Evolutionary conservation across 768 basidiomycete genomes (phyloP), one percentile per base, ranked within the genome.

Genomic region (Amanita rubescens): DNA sequence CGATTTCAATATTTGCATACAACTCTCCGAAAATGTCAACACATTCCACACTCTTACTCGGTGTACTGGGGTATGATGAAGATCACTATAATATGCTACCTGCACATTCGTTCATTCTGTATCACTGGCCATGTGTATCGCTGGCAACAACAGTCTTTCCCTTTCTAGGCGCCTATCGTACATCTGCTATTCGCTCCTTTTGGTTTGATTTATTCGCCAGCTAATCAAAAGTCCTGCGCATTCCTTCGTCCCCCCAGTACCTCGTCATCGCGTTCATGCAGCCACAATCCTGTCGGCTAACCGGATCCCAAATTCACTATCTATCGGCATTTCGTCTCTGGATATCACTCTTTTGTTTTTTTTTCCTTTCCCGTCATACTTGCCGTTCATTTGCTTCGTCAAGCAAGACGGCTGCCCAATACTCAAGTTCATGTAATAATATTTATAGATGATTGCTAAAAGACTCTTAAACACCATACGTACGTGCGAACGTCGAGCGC

Each of bases 391-490:
- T 63, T 67, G 62, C 66, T 59, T 62, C 62, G 58, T 52, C 56
- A 59, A 42, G 61, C 61, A 65, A 68, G 67, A 63, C 66, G 58
- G 27, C 60, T 57, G 59, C 62, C 57, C 59, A 58, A 61, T 57
- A 59, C 50, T 67, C 60, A 65, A 65, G 64, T 64, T 57, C 65
- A 65, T 73, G 69, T 75, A 74, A 67, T 66, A 69, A 63, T 62
- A 69, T 53, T 46, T 53, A 66, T 72, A 73, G 69, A 73, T 65
- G 65, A 71, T 70, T 71, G 66, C 65, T 71, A 63, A 63, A 60
- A 55, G 57, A 54, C 61, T 63, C 34, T 49, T 50, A 48, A 24
- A 55, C 41, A 41, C 44, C 34, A 27, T 14, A 22, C 35, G 15
- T 49, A 47, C 43, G 24, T 39, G 6, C 20, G 15, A 20, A 39